Evolutionary conservation across 768 basidiomycete species (phyloP).

Genomic region (Trametes meyenii): DNA sequence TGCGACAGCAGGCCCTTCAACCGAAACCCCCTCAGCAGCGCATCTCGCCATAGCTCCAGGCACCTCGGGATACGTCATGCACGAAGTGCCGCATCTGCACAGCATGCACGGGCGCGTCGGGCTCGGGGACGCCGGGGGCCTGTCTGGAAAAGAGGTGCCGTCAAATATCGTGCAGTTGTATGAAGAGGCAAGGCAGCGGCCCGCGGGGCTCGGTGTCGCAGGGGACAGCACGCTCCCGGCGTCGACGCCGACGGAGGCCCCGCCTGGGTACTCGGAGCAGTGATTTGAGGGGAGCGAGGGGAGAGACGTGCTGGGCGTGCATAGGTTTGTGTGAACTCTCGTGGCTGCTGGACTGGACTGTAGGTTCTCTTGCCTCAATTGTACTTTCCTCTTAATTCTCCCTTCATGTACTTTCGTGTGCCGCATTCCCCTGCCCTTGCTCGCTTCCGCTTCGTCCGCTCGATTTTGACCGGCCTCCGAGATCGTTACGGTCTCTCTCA

Average conservation of each 20-base stretch:
- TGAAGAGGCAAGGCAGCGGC: not conserved
- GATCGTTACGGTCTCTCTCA: too few relatives aligned
- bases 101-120: conserved; percentile 1
- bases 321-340: too few relatives aligned
- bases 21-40: not conserved
- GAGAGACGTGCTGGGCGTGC: too few relatives aligned
- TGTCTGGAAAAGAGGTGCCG: too few relatives aligned
- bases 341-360: too few relatives aligned
- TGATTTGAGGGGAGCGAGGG: not conserved
- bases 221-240: not conserved
- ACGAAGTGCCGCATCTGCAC: conserved; percentile 2
- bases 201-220: not conserved
- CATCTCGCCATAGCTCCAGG: not conserved
- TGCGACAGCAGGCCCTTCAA: not conserved
- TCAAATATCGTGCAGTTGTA: too few relatives aligned
- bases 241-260: conserved; percentile 6
- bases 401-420: too few relatives aligned
- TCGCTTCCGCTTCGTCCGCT: too few relatives aligned
- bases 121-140: not conserved
- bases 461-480: too few relatives aligned
- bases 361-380: too few relatives aligned
- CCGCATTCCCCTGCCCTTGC: too few relatives aligned
- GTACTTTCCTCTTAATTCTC: too few relatives aligned
- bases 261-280: conserved; percentile 1
- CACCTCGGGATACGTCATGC: not conserved